phyloP scores from a whole-genome alignment of 179 eudicot species.

The Drosera spatulata region DNA sequence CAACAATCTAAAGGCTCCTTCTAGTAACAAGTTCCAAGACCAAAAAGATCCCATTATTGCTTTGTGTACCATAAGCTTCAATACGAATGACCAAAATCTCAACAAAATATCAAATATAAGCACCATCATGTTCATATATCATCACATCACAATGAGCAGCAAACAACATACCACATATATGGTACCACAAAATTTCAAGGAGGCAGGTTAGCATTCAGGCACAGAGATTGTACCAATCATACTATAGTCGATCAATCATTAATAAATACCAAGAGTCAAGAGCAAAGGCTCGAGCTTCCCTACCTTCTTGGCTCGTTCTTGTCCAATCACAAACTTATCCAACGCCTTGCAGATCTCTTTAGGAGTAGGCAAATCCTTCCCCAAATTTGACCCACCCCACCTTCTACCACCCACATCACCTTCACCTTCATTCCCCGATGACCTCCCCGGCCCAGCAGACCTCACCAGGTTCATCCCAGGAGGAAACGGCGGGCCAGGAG shows the following conservation, averaged over 20 bases:
- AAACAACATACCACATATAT: too few relatives aligned
- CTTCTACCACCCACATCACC: background rate
- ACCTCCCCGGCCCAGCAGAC: conserved; percentile 11
- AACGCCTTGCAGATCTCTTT: conserved; percentile 17
- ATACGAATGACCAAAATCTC: too few relatives aligned
- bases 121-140: too few relatives aligned
- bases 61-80: too few relatives aligned
- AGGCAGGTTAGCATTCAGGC: too few relatives aligned
- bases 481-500: conserved; percentile 14
- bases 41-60: too few relatives aligned
- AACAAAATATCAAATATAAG: too few relatives aligned
- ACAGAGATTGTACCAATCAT: background rate
- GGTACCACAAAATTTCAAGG: too few relatives aligned
- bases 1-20: too few relatives aligned
- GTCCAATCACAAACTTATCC: conserved; percentile 3
- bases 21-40: too few relatives aligned
- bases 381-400: conserved; percentile 24
- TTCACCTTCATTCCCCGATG: conserved; percentile 7
- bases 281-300: background rate
- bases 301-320: conserved; percentile 1
- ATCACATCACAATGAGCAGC: too few relatives aligned
- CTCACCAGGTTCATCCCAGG: conserved; percentile 12
- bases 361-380: conserved; percentile 26
- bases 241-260: background rate
- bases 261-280: background rate